Conservation (phyloP, 129 eudicot genomes). For the Scalesia atractyloides region DNA sequence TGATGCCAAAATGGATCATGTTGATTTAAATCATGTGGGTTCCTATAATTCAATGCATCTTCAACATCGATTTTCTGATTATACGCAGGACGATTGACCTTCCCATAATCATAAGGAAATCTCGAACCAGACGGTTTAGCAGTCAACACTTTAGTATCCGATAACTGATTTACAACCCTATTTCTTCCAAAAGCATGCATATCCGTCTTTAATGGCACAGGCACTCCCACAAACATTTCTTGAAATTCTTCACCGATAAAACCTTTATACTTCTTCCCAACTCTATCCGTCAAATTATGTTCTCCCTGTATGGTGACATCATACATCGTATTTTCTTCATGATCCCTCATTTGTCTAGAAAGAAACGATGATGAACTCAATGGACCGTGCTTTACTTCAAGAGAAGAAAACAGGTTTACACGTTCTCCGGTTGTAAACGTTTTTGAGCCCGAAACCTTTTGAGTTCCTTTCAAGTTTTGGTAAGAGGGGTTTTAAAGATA, state of each 20-base stretch:
- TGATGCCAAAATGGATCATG: constrained; percentile 48
- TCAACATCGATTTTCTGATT: constrained; percentile 44
- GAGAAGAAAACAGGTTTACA: constrained; percentile 33
- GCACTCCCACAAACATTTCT: constrained; percentile 44
- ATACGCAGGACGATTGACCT: constrained; percentile 46
- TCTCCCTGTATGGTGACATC: constrained; percentile 63
- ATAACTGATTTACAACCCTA: constrained; percentile 63
- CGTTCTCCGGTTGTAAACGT: constrained; percentile 40
- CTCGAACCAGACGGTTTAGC: constrained; percentile 70
- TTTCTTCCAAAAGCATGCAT: constrained; percentile 51
- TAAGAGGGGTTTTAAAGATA: constrained; percentile 86
- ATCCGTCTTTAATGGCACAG: constrained; percentile 45
- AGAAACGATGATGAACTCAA: constrained; percentile 37
- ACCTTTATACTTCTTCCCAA: constrained; percentile 48
- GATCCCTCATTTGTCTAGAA: constrained; percentile 42
- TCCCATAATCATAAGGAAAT: constrained; percentile 49
- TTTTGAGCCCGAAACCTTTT: constrained; percentile 56
- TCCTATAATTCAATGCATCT: constrained; percentile 50
- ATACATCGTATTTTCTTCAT: constrained; percentile 57
- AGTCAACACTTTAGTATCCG: constrained; percentile 80
- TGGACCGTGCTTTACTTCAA: constrained; percentile 45
- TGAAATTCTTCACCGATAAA: constrained; percentile 47
- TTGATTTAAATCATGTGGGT: constrained; percentile 39
- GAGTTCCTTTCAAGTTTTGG: constrained; percentile 59
- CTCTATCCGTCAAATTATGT: constrained; percentile 37